A percentile compares a stretch with the other conserved stretches of the same genome.
phyloP scores from a whole-genome alignment of 345 rosid species.

The Brassica juncea region DNA sequence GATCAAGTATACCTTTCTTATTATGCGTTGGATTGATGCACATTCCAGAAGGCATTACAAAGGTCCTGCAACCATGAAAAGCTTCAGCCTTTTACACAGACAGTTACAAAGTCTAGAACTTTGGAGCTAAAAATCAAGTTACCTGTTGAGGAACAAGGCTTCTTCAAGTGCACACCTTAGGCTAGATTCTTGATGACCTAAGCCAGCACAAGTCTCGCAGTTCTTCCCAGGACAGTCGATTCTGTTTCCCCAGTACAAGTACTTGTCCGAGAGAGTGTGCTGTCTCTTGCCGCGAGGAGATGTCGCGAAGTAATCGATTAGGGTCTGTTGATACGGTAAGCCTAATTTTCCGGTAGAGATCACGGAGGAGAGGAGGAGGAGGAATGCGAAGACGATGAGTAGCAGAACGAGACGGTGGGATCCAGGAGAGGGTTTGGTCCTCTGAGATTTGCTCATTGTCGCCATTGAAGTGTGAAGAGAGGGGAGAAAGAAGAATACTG shows the following conservation, averaged over 20 bases:
- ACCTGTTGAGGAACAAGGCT: conserved; percentile 88
- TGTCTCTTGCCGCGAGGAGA: conserved; percentile 39
- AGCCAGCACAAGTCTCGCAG: conserved; percentile 43
- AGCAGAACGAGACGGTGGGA: conserved; percentile 46
- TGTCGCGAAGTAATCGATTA: conserved; percentile 38
- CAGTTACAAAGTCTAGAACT: neutral
- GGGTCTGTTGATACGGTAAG: conserved; percentile 40
- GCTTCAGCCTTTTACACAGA: neutral
- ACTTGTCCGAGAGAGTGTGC: conserved; percentile 47
- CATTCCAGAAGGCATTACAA: conserved; percentile 95
- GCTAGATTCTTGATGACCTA: conserved; percentile 98
- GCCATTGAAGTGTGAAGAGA: conserved; percentile 18
- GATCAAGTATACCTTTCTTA: conserved; percentile 73
- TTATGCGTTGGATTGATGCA: conserved; percentile 95
- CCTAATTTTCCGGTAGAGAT: conserved; percentile 58
- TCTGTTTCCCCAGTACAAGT: neutral
- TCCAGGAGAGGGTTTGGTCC: conserved; percentile 47
- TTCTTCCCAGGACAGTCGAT: neutral
- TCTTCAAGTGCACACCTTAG: conserved; percentile 97
- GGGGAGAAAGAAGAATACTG: neutral
- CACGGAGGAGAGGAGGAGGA: conserved; percentile 38
- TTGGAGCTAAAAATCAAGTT: neutral
- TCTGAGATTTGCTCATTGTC: conserved; percentile 48
- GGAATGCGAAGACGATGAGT: conserved; percentile 46
- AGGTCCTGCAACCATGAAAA: conserved; percentile 48